phyloP scores from a whole-genome alignment of 140 eudicot genomes.

The Cichorium intybus region DNA sequence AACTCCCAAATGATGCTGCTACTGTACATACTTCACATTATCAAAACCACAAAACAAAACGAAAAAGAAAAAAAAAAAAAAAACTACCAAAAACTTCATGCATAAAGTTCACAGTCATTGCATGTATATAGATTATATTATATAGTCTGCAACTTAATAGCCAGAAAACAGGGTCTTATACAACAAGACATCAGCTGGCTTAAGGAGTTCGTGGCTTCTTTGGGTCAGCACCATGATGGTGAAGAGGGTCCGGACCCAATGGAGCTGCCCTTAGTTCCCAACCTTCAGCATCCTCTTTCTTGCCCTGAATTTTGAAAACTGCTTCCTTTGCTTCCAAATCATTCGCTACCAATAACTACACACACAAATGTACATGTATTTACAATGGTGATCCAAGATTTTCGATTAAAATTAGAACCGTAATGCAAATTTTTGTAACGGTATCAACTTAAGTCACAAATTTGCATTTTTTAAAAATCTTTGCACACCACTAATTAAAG shows the following conservation, averaged over 20 bases:
- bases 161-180: conserved; percentile 8
- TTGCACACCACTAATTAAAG: background rate
- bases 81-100: conserved; percentile 15
- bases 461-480: background rate
- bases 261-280: conserved; percentile 55
- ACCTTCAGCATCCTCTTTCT: conserved; percentile 11
- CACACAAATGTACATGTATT: background rate
- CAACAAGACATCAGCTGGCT: conserved; percentile 1
- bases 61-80: conserved; percentile 1
- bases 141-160: conserved; percentile 1
- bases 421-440: no score
- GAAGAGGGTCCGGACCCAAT: conserved; percentile 56
- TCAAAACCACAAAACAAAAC: conserved; percentile 13
- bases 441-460: no score
- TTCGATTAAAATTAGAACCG: background rate
- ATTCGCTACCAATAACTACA: conserved; percentile 36
- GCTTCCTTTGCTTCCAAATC: conserved; percentile 21
- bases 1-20: conserved; percentile 7
- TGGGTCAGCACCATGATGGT: conserved; percentile 50
- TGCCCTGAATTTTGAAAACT: conserved; percentile 1
- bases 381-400: background rate
- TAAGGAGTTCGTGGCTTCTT: conserved; percentile 47
- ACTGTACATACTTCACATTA: conserved; percentile 15
- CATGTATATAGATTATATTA: background rate
- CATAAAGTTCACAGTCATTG: conserved; percentile 9